Evolutionary conservation across 208 protist species (phyloP), one percentile per base, ranked within the genome.

Genomic region (Trypanosoma avium): DNA sequence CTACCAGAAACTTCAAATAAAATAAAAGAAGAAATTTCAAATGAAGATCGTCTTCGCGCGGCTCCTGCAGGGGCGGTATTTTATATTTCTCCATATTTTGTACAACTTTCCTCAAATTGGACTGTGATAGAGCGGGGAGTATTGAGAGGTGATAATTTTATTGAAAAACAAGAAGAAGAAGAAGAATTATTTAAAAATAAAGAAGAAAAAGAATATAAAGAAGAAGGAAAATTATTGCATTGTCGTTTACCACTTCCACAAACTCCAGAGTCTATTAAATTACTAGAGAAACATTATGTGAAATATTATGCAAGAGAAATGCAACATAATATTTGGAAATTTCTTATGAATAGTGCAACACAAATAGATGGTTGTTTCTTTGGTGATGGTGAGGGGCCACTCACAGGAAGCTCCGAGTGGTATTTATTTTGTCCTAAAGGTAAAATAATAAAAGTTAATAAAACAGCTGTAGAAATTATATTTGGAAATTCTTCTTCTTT

Each of bases 221-320:
- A 29, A 4, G 52, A 66, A 24, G 52, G 67, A 3, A 0, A 63
- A 4, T 56, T 93, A 26, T 70, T 95, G 56, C 89, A 95, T 74
- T 95, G 89, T 48, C 86, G 89, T 0, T 72, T 95, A 32, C 89
- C 89, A 13, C 69, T 84, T 17, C 80, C 82, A 33, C 73, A 79
- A 9, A 73, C 70, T n/a, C 33, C 22, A 8, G 73, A 40, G 0
- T 57, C 57, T 17, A 38, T 82, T 21, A 38, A 15, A n/a, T 52
- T 12, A 21, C 70, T 26, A 35, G 76, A 84, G 67, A 38, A 42
- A 7, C 56, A 49, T 33, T 90, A 77, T 65, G 30, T 88, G 4
- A 26, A 43, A 1, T 55, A 27, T n/a, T 40, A 84, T 46, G 47
- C 33, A 2, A 45, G 47, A 9, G 36, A 35, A 4, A 80, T 82